phyloP scores from a whole-genome alignment of 768 basidiomycete genomes.

The Lactifluus rugatus region DNA sequence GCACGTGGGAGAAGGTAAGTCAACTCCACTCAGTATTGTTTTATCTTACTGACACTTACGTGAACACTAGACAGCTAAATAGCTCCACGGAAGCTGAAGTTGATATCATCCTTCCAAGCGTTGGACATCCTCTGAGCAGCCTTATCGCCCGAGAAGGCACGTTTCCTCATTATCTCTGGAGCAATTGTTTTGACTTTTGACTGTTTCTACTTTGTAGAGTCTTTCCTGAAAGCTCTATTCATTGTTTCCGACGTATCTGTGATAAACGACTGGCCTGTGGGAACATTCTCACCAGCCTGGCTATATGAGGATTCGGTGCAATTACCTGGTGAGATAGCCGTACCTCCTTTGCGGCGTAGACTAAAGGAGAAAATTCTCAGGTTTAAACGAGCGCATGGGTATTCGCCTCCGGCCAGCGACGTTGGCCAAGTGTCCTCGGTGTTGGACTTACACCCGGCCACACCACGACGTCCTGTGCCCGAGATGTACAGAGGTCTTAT shows the following conservation, averaged over 20 bases:
- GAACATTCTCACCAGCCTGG: slow-evolving; percentile 39
- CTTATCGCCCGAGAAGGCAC: slow-evolving; percentile 37
- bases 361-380: slow-evolving; percentile 12
- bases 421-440: slow-evolving; percentile 73
- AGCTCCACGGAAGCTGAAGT: slow-evolving; percentile 73
- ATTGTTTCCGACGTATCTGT: slow-evolving; percentile 67
- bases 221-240: slow-evolving; percentile 61
- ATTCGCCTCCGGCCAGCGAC: slow-evolving; percentile 56
- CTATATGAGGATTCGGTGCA: slow-evolving; percentile 34
- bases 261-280: slow-evolving; percentile 35
- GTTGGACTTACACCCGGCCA: slow-evolving; percentile 69
- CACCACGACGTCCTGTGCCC: slow-evolving; percentile 47
- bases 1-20: slow-evolving; percentile 67
- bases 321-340: slow-evolving; percentile 35
- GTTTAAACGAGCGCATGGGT: slow-evolving; percentile 25
- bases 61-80: slow-evolving; percentile 45
- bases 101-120: slow-evolving; percentile 45
- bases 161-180: not conserved
- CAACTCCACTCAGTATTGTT: not conserved
- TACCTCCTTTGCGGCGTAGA: not conserved
- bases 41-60: not conserved
- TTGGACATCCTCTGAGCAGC: slow-evolving; percentile 21
- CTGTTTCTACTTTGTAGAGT: slow-evolving; percentile 34
- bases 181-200: not conserved
- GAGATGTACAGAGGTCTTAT: slow-evolving; percentile 43